These are phyloP conservation scores for Pichia ethanolica DNA, from an alignment of 805 yeast genomes.

Conservation along the genomic window DNA sequence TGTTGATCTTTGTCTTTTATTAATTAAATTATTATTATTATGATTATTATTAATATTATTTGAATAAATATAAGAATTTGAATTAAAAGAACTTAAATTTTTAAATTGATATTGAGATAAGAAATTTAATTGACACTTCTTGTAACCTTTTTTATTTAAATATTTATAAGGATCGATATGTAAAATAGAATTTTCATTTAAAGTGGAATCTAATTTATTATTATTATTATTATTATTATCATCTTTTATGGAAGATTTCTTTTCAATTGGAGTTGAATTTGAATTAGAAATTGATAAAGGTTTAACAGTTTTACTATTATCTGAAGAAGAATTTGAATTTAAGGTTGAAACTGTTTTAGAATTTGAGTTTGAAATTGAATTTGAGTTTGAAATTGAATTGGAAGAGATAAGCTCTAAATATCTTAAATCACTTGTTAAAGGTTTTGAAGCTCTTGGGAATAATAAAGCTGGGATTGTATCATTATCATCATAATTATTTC, in stretches of 20 bases:
- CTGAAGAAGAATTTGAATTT: neutral
- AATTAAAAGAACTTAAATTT: conserved; percentile 2
- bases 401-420: conserved; percentile 5
- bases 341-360: neutral
- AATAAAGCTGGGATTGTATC: conserved; percentile 23
- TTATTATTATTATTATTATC: neutral
- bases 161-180: conserved; percentile 46
- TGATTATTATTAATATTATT: neutral
- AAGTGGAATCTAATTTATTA: neutral
- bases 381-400: conserved; percentile 6
- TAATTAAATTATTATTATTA: neutral
- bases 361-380: conserved; percentile 1
- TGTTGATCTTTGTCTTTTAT: conserved; percentile 1
- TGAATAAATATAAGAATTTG: conserved; percentile 2
- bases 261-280: no score
- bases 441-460: conserved; percentile 20
- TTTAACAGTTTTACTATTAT: neutral
- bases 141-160: conserved; percentile 36
- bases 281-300: no score
- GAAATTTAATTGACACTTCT: conserved; percentile 42
- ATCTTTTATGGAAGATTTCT: no score
- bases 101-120: conserved; percentile 42
- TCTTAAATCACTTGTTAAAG: conserved; percentile 11
- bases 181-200: conserved; percentile 11
- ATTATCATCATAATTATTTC: conserved; percentile 21